Conservation (phyloP, 75 land plant species). For the Azolla pinnata region DNA sequence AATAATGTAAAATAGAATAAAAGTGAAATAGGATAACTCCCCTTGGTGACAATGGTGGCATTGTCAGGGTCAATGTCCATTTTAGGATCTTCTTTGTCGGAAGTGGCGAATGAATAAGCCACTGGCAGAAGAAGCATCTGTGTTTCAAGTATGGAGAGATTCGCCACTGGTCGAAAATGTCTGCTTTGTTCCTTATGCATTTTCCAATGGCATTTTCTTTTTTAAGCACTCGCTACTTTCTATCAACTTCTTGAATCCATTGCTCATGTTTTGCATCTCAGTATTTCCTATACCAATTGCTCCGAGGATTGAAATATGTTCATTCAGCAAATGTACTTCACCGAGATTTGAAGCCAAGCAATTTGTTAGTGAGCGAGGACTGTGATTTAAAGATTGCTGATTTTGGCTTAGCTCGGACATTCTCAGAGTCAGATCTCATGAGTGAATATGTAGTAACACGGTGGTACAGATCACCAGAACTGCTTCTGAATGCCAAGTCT, state of each 20-base stretch:
- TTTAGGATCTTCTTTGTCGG: too few relatives aligned
- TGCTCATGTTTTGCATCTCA: conserved; percentile 11
- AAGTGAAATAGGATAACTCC: too few relatives aligned
- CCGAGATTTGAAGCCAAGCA: conserved; percentile 87
- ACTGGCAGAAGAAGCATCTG: too few relatives aligned
- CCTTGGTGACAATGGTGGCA: too few relatives aligned
- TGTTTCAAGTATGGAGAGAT: too few relatives aligned
- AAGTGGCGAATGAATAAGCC: too few relatives aligned
- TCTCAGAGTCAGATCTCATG: conserved; percentile 65
- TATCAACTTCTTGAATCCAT: not conserved
- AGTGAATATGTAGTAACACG: conserved; percentile 90
- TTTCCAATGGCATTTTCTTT: too few relatives aligned
- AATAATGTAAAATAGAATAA: too few relatives aligned
- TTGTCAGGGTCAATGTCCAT: too few relatives aligned
- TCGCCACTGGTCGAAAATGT: too few relatives aligned
- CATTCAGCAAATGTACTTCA: conserved; percentile 93
- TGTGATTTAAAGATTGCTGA: conserved; percentile 90
- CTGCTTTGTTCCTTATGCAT: too few relatives aligned
- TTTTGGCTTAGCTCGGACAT: conserved; percentile 82
- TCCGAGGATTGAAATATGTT: conserved; percentile 69
- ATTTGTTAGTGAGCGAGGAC: conserved; percentile 71
- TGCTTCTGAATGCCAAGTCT: conserved; percentile 67
- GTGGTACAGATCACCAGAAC: conserved; percentile 87
- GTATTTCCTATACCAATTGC: conserved; percentile 43
- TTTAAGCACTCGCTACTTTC: conserved; percentile 7